Base-by-base conservation (phyloP, 1,284 basidiomycete genomes). In the Ceratobasidium sp. region DNA sequence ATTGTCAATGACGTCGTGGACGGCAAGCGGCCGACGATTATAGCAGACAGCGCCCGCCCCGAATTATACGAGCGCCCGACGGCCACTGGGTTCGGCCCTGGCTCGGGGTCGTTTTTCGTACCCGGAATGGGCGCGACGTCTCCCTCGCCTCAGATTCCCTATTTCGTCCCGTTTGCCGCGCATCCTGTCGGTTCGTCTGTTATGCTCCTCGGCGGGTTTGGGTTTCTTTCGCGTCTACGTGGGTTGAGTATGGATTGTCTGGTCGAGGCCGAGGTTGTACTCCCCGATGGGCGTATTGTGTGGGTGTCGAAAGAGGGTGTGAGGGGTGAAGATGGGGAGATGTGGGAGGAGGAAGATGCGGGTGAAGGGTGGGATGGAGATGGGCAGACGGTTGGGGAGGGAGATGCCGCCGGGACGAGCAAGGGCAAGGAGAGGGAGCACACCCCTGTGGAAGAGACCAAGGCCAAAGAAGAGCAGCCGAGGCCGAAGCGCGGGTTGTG, bases 161-260 rank as follows among this genome's bases (percentile, higher is more conserved):
- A 95, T 82, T 92, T 95, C 83, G 87, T 96, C 32, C 95, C 95
- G 0, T 91, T 93, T 32, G 82, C 85, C 3, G 86, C 86, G 0
- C 86, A 85, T 81, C 86, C 86, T 19, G 84, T 84, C 4, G 84
- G 84, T 1, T 92, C 94, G 56, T 91, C 92, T 11, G 90, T 94
- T 71, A 94, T 96, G 91, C 84, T 96, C 77, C 89, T 94, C 1
- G 95, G 93, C 15, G 96, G 96, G 0, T 97, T 97, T 81, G 95
- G 96, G 0, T 97, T 97, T 84, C 84, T 96, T 56, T 91, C 92
- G 61, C 88, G 96, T 67, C 85, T 95, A 79, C 89, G 92, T 78
- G 96, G 96, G 3, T 85, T 97, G 73, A 95, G 93, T 76, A 89
- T 95, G 81, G 95, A 96, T 82, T 93, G 92, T 80, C 84, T 96